Evolutionary conservation across 225 moss, liverwort and hornwort genomes (phyloP), one percentile per base, ranked within the genome.

Genomic region (Rhytidiadelphus loreus): DNA sequence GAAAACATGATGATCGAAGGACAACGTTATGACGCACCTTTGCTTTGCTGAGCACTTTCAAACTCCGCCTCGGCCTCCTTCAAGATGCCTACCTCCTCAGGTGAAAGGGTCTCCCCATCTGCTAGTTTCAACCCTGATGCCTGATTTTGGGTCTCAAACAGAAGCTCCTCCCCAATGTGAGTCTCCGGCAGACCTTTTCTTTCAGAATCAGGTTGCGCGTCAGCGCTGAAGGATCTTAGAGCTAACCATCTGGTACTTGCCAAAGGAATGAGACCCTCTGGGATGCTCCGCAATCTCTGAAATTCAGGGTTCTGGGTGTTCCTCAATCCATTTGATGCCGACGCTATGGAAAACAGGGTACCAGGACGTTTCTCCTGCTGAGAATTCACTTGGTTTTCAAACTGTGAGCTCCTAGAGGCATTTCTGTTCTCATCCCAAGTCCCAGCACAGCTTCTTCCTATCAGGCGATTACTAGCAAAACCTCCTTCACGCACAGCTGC

Each of bases 41-140:
- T 88, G n/a, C 85, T 89, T 50, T 90, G 83, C 88, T 89, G 91
- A 87, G 91, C 90, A 82, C 44, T 89, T 82, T 94, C 92, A 87
- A 81, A 94, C 83, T 93, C 92, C 32, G 87, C 88, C 89, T 94
- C 93, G 24, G 92, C 94, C 83, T 89, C 91, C 88, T 93, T 93
- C 87, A 94, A 57, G 85, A 87, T 76, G 64, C 74, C 82, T 78
- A 87, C 93, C 66, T 93, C 94, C 77, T 94, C 91, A 62, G 88
- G 86, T 48, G 91, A 93, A 11, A 94, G 85, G 28, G 63, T 71
- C 87, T 92, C 91, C 62, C 89, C 94, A 57, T 89, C 77, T 76
- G 89, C 94, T 75, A 92, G 59, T 75, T 88, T 89, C 90, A 92
- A 85, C 19, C 85, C 91, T 41, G 86, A 86, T 52, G 44, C 59